These are phyloP conservation scores for Cutaneotrichosporon arboriforme DNA, from an alignment of 1,284 basidiomycete genomes.

Conservation along the genomic window DNA sequence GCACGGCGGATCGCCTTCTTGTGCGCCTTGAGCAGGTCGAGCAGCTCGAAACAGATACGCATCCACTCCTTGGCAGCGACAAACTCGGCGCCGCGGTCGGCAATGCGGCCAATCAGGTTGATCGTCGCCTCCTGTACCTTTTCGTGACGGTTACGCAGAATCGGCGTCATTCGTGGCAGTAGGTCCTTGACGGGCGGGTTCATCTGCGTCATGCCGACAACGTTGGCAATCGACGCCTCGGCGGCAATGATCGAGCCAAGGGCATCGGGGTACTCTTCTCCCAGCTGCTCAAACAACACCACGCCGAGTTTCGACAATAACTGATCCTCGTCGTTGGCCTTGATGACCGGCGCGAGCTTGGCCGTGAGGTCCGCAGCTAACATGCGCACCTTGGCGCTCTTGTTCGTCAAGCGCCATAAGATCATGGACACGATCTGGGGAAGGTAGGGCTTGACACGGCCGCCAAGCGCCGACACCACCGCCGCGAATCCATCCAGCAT, in stretches of 20 bases:
- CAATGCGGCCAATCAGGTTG: slow-evolving; percentile 97
- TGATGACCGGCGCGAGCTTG: slow-evolving; percentile 92
- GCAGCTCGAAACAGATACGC: slow-evolving; percentile 98
- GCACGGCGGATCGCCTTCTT: slow-evolving; percentile 98
- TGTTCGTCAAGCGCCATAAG: slow-evolving; percentile 98
- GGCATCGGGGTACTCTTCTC: slow-evolving; percentile 98
- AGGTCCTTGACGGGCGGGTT: slow-evolving; percentile 99
- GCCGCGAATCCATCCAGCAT: slow-evolving; percentile 99
- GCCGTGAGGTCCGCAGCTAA: slow-evolving; percentile 96
- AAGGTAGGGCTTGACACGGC: slow-evolving; percentile 97
- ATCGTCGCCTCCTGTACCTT: slow-evolving; percentile 99
- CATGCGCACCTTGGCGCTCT: slow-evolving; percentile 97
- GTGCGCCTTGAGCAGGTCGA: slow-evolving; percentile 96
- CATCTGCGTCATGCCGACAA: slow-evolving; percentile 99
- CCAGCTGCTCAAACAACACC: slow-evolving; percentile 96
- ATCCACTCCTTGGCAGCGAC: slow-evolving; percentile 99
- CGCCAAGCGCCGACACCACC: slow-evolving; percentile 91
- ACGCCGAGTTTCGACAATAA: slow-evolving; percentile 93
- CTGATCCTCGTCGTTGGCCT: slow-evolving; percentile 95
- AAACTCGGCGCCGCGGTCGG: slow-evolving; percentile 95
- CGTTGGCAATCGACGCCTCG: slow-evolving; percentile 96
- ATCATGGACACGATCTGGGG: slow-evolving; percentile 99
- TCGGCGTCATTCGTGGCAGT: slow-evolving; percentile 97
- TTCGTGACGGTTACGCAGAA: slow-evolving; percentile 96
- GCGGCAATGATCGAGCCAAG: slow-evolving; percentile 98